Percentiles rank a stretch among this genome's conserved stretches.
phyloP scores from a whole-genome alignment of 225 moss, liverwort and hornwort genomes.

The Physcomitrium patens region DNA sequence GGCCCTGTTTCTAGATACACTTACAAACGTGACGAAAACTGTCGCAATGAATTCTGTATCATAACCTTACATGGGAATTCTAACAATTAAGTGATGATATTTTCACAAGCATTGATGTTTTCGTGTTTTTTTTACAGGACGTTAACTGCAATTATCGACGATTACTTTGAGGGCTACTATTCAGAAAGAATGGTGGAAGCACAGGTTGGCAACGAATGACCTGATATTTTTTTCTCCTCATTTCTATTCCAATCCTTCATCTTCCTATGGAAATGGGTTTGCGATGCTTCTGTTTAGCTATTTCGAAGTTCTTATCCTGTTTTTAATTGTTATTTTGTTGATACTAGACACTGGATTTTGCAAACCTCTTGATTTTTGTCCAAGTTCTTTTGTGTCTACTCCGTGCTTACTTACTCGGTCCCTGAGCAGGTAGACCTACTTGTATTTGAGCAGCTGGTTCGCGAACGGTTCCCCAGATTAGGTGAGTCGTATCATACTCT shows the following conservation, averaged over 20 bases:
- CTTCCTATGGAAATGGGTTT: no score
- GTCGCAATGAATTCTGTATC: no score
- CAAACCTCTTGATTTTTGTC: background rate
- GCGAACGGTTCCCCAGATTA: conserved; percentile 75
- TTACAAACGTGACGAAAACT: no score
- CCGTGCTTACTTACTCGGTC: no score
- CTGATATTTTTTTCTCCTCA: no score
- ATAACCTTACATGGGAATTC: no score
- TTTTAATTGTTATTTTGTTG: conserved; percentile 6
- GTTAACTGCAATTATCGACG: conserved; percentile 81
- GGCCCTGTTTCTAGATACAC: no score
- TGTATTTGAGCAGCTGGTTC: conserved; percentile 76
- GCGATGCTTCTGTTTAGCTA: background rate
- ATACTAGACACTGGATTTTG: background rate
- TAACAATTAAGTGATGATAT: no score
- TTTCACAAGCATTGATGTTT: background rate
- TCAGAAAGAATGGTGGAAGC: conserved; percentile 92
- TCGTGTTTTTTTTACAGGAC: conserved; percentile 51
- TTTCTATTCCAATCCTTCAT: no score
- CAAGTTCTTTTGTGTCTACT: conserved; percentile 10
- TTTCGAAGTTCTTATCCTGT: background rate
- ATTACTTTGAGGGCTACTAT: conserved; percentile 86
- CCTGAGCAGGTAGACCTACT: conserved; percentile 81
- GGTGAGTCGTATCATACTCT: conserved; percentile 38
- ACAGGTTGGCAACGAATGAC: conserved; percentile 36